Conservation (phyloP, 2,329 filamentous ascomycete species). For the Acephala macrosclerotiorum region DNA sequence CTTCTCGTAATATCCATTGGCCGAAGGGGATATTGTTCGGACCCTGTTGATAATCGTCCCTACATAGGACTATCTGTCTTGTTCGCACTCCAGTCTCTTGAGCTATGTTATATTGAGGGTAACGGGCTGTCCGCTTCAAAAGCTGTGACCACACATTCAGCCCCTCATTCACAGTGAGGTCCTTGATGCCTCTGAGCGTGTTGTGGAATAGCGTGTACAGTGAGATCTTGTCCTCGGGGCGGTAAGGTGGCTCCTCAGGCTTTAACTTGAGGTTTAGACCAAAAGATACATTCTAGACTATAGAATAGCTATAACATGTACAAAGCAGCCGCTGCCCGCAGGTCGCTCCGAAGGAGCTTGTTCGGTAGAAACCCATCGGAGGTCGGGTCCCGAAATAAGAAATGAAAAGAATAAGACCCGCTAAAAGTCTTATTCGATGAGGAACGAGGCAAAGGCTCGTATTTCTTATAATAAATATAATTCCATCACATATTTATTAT, state of each 20-base stretch:
- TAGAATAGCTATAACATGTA: too few relatives aligned
- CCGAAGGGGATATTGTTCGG: background rate
- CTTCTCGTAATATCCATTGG: background rate
- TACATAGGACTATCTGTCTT: background rate
- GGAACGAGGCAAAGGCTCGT: too few relatives aligned
- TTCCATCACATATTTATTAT: too few relatives aligned
- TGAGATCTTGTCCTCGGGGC: background rate
- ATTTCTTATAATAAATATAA: too few relatives aligned
- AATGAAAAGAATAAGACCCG: too few relatives aligned
- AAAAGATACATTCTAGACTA: too few relatives aligned
- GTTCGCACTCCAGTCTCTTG: background rate
- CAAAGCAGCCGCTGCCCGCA: too few relatives aligned
- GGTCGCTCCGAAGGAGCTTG: too few relatives aligned
- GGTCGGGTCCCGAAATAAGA: too few relatives aligned
- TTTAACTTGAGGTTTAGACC: background rate
- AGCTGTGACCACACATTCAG: background rate
- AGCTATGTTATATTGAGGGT: background rate
- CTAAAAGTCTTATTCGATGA: too few relatives aligned
- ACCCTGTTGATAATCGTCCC: background rate
- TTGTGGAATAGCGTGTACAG: background rate
- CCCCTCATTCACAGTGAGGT: background rate
- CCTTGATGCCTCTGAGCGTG: background rate
- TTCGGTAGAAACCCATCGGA: too few relatives aligned
- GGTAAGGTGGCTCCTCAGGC: background rate
- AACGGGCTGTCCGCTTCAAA: background rate